Evolutionary conservation across 2,329 filamentous ascomycete species (phyloP).

Genomic region (Penicillium freii): DNA sequence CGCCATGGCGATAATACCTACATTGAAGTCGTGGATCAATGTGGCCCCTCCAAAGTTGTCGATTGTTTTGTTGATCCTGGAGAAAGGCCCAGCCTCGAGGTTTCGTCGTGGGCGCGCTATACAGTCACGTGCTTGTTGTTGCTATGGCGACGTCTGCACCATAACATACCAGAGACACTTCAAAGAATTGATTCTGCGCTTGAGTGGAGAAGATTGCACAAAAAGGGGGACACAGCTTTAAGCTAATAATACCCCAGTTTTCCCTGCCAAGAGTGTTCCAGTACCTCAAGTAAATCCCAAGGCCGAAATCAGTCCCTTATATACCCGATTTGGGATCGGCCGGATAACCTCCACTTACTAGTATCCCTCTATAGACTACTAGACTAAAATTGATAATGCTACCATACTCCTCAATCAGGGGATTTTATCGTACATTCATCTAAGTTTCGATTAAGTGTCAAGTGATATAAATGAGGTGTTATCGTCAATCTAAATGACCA

Average conservation of each 20-base stretch:
- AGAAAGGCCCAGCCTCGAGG: slow-evolving; percentile 17
- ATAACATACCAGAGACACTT: slow-evolving; percentile 12
- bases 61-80: slow-evolving; percentile 27
- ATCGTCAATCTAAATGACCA: background rate
- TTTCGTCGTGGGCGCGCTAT: slow-evolving; percentile 19
- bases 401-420: background rate
- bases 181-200: background rate
- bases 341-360: slow-evolving; percentile 1
- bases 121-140: slow-evolving; percentile 19
- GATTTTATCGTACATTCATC: no score
- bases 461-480: no score
- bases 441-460: background rate
- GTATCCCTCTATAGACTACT: background rate
- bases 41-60: slow-evolving; percentile 23
- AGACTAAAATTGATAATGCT: background rate
- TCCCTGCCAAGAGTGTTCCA: no score
- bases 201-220: background rate
- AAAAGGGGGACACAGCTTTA: background rate
- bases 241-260: background rate
- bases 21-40: slow-evolving; percentile 31
- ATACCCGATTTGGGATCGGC: background rate
- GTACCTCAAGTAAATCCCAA: background rate
- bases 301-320: background rate
- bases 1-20: slow-evolving; percentile 31
- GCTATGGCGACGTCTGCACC: slow-evolving; percentile 15